Conservation (phyloP, 2,329 filamentous ascomycete genomes). For the Microsporum ferrugineum region DNA sequence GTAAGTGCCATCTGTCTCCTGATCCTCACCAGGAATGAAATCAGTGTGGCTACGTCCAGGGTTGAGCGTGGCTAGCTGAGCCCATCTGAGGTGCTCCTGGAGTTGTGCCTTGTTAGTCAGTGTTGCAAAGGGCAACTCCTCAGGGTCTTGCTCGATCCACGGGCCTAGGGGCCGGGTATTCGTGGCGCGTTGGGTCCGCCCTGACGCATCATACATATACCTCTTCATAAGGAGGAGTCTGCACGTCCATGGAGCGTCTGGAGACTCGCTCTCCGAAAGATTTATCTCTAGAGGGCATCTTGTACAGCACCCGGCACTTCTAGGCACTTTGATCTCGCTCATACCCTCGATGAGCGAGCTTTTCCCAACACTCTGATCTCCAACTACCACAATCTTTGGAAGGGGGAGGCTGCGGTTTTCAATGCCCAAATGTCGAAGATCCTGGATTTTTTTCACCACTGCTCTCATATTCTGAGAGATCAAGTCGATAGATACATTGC, state of each 20-base stretch:
- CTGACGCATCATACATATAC: slow-evolving; percentile 43
- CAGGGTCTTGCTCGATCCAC: slow-evolving; percentile 46
- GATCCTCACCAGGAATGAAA: slow-evolving; percentile 44
- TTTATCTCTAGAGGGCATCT: slow-evolving; percentile 72
- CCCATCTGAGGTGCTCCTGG: slow-evolving; percentile 57
- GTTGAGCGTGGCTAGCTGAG: slow-evolving; percentile 67
- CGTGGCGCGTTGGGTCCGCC: slow-evolving; percentile 39
- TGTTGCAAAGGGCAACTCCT: slow-evolving; percentile 49
- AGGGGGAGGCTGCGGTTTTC: slow-evolving; percentile 55
- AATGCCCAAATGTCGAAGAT: slow-evolving; percentile 61
- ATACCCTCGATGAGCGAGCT: slow-evolving; percentile 55
- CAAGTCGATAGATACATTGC: slow-evolving; percentile 18
- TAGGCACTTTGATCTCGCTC: slow-evolving; percentile 57
- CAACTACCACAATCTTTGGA: slow-evolving; percentile 70
- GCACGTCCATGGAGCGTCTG: slow-evolving; percentile 49
- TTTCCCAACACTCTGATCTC: slow-evolving; percentile 78
- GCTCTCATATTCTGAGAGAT: slow-evolving; percentile 27
- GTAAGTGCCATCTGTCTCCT: slow-evolving; percentile 21
- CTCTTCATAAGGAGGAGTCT: slow-evolving; percentile 53
- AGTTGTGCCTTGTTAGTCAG: slow-evolving; percentile 53
- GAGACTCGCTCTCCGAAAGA: slow-evolving; percentile 44
- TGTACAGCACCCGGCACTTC: slow-evolving; percentile 63
- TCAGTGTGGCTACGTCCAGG: slow-evolving; percentile 44
- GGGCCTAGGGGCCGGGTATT: slow-evolving; percentile 49
- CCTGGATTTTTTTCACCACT: slow-evolving; percentile 34